Conservation (phyloP, 495 filamentous ascomycete species). For the Diplogelasinospora grovesii region DNA sequence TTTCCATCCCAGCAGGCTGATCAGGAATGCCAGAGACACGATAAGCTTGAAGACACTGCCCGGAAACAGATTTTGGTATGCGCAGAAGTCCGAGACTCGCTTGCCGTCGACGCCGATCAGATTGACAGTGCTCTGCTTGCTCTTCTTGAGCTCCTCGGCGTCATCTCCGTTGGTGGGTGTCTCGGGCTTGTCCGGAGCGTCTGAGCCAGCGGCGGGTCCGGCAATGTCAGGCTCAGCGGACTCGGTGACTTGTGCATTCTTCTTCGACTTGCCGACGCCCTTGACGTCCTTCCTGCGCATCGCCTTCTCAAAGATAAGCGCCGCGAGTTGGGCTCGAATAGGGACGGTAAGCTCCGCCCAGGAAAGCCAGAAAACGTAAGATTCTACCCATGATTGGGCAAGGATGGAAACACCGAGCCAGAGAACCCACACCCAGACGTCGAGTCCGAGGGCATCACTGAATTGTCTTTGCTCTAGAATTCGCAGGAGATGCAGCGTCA, state of each 20-base stretch:
- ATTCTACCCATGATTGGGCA: conserved; percentile 50
- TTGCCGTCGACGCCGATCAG: conserved; percentile 71
- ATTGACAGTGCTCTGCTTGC: conserved; percentile 74
- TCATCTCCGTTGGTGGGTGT: conserved; percentile 43
- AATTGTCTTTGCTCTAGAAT: conserved; percentile 52
- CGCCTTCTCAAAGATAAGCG: conserved; percentile 69
- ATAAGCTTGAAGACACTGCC: conserved; percentile 53
- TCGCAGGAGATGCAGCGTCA: conserved; percentile 57
- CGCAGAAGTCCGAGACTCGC: conserved; percentile 63
- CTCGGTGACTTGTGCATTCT: conserved; percentile 18
- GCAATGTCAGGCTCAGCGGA: conserved; percentile 16
- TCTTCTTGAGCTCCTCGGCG: conserved; percentile 43
- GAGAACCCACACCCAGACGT: conserved; percentile 62
- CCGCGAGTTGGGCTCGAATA: conserved; percentile 61
- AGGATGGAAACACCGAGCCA: conserved; percentile 53
- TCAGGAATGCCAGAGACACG: conserved; percentile 58
- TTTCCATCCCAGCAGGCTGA: conserved; percentile 66
- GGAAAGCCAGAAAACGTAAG: conserved; percentile 58
- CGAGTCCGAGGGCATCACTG: conserved; percentile 32
- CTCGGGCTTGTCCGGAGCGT: conserved; percentile 15
- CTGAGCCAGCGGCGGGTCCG: conserved; percentile 20
- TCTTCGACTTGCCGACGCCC: conserved; percentile 22
- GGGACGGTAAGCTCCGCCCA: conserved; percentile 58
- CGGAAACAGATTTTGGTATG: conserved; percentile 60
- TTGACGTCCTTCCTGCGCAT: conserved; percentile 76